A percentile compares a stretch with the other conserved stretches of the same genome.
Evolutionary conservation across 2,329 filamentous ascomycete genomes (phyloP).

Genomic region (Annulohypoxylon truncatum): DNA sequence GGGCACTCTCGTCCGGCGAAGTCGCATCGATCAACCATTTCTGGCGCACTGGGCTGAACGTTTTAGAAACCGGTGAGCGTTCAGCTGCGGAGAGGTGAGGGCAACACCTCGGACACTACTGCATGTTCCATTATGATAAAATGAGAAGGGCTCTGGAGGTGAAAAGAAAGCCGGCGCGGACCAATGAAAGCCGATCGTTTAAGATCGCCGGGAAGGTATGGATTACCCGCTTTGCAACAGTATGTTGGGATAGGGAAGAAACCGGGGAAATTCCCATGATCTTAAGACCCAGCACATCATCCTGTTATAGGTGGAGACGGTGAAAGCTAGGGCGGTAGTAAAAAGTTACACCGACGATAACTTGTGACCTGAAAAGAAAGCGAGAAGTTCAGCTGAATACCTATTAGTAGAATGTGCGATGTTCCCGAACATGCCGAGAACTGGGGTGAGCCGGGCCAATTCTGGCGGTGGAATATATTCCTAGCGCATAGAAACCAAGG

Average conservation of each 20-base stretch:
- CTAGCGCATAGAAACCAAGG: constrained; percentile 24
- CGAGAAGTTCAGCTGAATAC: constrained; percentile 5
- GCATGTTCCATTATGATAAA: constrained; percentile 10
- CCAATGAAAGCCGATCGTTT: constrained; percentile 17
- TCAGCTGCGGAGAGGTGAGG: constrained; percentile 12
- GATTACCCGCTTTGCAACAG: constrained; percentile 8
- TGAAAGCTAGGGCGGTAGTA: background rate
- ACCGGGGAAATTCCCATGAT: constrained; percentile 10
- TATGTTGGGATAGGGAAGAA: constrained; percentile 15
- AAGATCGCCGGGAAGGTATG: background rate
- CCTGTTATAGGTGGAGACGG: constrained; percentile 24
- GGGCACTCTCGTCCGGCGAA: constrained; percentile 22
- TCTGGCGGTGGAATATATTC: constrained; percentile 18
- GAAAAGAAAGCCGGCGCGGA: background rate
- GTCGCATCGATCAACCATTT: constrained; percentile 24
- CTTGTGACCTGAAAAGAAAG: background rate
- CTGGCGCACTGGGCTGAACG: constrained; percentile 14
- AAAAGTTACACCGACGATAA: constrained; percentile 9
- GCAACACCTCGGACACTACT: constrained; percentile 11
- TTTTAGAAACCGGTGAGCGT: constrained; percentile 27
- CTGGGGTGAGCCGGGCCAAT: constrained; percentile 31
- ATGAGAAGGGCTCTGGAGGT: background rate
- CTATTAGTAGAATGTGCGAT: constrained; percentile 15
- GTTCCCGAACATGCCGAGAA: constrained; percentile 36
- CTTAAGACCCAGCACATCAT: constrained; percentile 1